These are phyloP conservation scores for Pleodorina starrii DNA, from an alignment of 139 green algal species.

Conservation along the genomic window DNA sequence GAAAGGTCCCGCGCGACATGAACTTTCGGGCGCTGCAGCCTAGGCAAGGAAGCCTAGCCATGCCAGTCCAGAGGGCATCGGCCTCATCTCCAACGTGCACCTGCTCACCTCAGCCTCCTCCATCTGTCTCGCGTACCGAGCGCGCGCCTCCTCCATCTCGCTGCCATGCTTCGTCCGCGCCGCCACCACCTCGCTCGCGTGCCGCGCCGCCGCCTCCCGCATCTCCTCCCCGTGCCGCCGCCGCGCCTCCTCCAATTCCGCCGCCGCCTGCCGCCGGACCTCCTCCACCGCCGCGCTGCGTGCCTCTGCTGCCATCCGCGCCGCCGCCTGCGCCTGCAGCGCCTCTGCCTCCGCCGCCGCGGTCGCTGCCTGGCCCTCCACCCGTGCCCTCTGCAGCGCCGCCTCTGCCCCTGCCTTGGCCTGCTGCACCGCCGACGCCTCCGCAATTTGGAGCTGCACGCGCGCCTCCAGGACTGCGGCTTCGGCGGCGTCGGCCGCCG, in stretches of 20 bases:
- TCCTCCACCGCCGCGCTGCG: background rate
- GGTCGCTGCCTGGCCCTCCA: background rate
- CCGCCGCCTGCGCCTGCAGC: background rate
- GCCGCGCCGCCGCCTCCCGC: background rate
- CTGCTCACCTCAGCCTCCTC: slow-evolving; percentile 4
- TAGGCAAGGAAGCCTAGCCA: too few relatives aligned
- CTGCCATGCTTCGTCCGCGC: background rate
- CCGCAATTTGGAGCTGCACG: background rate
- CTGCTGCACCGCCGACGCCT: background rate
- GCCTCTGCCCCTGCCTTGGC: background rate
- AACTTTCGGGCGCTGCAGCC: too few relatives aligned
- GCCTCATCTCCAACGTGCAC: too few relatives aligned
- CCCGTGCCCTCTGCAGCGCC: background rate
- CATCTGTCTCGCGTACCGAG: background rate
- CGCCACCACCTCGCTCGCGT: background rate
- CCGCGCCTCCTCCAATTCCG: background rate
- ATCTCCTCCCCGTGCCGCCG: background rate
- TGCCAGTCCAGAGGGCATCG: too few relatives aligned
- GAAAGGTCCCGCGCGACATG: too few relatives aligned
- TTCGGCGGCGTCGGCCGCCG: background rate
- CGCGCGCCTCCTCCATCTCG: background rate
- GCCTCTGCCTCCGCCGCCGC: background rate
- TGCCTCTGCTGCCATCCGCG: background rate
- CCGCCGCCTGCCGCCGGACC: background rate
- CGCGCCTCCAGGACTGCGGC: background rate